Conservation (phyloP, 345 rosid genomes). For the rapeseed (Brassica napus) region DNA sequence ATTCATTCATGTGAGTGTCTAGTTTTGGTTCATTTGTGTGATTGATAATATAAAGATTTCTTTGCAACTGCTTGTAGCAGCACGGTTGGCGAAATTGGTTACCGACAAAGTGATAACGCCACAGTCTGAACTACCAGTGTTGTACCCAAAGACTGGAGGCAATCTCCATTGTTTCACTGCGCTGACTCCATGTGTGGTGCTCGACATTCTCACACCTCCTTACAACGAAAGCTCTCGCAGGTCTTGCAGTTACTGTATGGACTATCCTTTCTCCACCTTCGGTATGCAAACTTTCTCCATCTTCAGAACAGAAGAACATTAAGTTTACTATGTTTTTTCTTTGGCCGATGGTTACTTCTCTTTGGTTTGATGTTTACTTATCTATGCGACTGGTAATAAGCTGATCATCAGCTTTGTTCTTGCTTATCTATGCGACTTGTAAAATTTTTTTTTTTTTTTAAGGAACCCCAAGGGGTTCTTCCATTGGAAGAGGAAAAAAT, state of each 20-base stretch:
- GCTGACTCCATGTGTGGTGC: constrained; percentile 82
- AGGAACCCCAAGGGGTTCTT: too few species aligned
- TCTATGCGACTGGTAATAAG: constrained; percentile 23
- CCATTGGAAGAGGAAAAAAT: too few species aligned
- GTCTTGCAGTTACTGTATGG: constrained; percentile 75
- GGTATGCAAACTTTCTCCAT: constrained; percentile 46
- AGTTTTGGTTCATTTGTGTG: not conserved
- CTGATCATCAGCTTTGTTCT: too few species aligned
- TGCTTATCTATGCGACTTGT: too few species aligned
- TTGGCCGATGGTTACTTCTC: not conserved
- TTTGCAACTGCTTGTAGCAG: constrained; percentile 48
- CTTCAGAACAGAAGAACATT: constrained; percentile 3
- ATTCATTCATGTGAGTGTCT: not conserved
- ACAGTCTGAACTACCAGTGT: constrained; percentile 61
- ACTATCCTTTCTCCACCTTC: constrained; percentile 65
- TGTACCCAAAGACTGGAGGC: constrained; percentile 82
- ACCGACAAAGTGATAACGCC: constrained; percentile 69
- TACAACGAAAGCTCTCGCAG: constrained; percentile 75
- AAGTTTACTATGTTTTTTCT: not conserved
- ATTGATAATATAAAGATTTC: constrained; percentile 3
- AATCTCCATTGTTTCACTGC: constrained; percentile 96
- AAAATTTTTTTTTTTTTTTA: too few species aligned
- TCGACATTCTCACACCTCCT: constrained; percentile 90
- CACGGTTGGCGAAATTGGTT: constrained; percentile 62
- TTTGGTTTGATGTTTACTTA: not conserved